Conservation (phyloP, 73 alveolate species). For the Tetrahymena elliotti region DNA sequence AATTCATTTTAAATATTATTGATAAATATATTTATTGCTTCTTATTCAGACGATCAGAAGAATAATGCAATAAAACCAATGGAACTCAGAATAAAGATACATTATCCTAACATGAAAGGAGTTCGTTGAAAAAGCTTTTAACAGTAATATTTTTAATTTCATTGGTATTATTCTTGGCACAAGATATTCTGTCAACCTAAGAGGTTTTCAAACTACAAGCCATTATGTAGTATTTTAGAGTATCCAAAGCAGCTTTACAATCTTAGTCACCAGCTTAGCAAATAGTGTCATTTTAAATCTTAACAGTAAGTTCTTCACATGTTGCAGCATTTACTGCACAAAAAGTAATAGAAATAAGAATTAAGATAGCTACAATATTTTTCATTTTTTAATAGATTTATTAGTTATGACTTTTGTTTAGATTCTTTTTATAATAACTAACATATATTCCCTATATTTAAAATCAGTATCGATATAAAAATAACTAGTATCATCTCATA, state of each 20-base stretch:
- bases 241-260: neutral
- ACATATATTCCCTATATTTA: too few species aligned
- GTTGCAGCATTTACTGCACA: neutral
- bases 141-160: neutral
- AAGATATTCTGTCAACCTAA: neutral
- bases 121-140: neutral
- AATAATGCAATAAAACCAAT: neutral
- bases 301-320: neutral
- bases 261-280: neutral
- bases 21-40: too few species aligned
- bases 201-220: neutral
- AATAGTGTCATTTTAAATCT: neutral
- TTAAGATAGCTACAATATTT: neutral
- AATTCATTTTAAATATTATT: too few species aligned
- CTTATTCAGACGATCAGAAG: neutral
- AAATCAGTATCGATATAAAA: too few species aligned
- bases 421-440: too few species aligned
- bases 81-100: neutral
- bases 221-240: neutral
- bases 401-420: too few species aligned
- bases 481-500: too few species aligned
- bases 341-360: neutral
- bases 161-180: neutral
- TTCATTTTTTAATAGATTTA: neutral
- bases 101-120: neutral